Conservation (phyloP, 768 basidiomycete species). For the Candolleomyces eurysporus region DNA sequence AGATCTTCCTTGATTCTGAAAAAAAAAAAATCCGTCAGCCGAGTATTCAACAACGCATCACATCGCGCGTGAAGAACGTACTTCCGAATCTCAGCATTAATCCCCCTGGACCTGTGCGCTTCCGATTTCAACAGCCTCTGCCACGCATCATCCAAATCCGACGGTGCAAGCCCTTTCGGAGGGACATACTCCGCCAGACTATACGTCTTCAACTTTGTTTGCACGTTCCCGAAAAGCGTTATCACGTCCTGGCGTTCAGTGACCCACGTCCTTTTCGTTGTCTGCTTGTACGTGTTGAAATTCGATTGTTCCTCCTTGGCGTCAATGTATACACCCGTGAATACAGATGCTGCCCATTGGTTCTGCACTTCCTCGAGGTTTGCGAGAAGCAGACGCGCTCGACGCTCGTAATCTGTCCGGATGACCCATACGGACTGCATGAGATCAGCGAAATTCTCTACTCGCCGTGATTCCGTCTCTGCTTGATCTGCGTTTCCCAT, state of each 20-base stretch:
- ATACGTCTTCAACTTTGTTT: conserved; percentile 92
- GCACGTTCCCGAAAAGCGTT: conserved; percentile 88
- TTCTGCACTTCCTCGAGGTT: conserved; percentile 66
- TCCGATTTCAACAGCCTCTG: conserved; percentile 68
- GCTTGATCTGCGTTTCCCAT: conserved; percentile 68
- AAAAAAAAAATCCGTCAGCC: background rate
- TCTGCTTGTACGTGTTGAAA: conserved; percentile 81
- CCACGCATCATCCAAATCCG: conserved; percentile 82
- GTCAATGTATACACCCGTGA: conserved; percentile 75
- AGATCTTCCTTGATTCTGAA: conserved; percentile 78
- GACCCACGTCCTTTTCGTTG: conserved; percentile 84
- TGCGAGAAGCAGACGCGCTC: conserved; percentile 69
- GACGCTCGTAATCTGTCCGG: conserved; percentile 89
- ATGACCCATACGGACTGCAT: conserved; percentile 91
- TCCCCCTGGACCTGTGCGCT: conserved; percentile 70
- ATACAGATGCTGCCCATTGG: conserved; percentile 64
- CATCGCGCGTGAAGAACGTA: conserved; percentile 33
- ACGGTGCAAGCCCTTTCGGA: conserved; percentile 61
- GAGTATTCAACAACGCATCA: background rate
- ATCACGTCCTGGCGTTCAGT: conserved; percentile 86
- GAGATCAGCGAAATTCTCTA: conserved; percentile 94
- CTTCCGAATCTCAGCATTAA: conserved; percentile 90
- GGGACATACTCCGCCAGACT: conserved; percentile 83
- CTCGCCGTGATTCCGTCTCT: conserved; percentile 88
- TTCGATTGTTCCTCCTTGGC: conserved; percentile 73